phyloP scores from a whole-genome alignment of 352 stramenopile genomes.

The Bremia lactucae region DNA sequence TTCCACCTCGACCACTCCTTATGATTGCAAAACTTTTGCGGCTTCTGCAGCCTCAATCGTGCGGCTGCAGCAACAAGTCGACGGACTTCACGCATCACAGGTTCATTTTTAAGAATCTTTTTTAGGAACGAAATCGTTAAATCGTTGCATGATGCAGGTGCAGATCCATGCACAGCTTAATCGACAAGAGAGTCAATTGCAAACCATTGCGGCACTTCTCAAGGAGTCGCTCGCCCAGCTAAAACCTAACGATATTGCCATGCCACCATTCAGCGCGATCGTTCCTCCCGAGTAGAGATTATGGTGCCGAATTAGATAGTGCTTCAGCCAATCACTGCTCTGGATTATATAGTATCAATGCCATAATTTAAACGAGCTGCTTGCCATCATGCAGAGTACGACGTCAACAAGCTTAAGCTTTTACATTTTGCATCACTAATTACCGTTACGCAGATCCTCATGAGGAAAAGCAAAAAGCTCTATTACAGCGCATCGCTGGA shows the following conservation, averaged over 20 bases:
- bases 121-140: background rate
- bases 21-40: conserved; percentile 14
- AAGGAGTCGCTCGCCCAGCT: conserved; percentile 15
- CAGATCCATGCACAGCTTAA: conserved; percentile 44
- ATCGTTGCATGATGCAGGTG: conserved; percentile 14
- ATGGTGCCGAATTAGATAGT: too few species aligned
- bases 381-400: conserved; percentile 19
- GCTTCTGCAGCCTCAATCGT: conserved; percentile 7
- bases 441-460: conserved; percentile 43
- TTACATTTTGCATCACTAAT: background rate
- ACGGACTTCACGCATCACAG: conserved; percentile 43
- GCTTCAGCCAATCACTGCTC: conserved; percentile 6
- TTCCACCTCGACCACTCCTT: conserved; percentile 11
- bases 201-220: conserved; percentile 39
- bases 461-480: conserved; percentile 82
- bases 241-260: conserved; percentile 4
- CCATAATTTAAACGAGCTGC: conserved; percentile 1
- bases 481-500: conserved; percentile 67
- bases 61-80: conserved; percentile 42
- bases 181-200: conserved; percentile 44
- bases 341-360: too few species aligned
- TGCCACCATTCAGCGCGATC: conserved; percentile 46
- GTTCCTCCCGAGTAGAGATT: conserved; percentile 20
- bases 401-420: too few species aligned
- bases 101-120: conserved; percentile 11